A percentile compares a stretch with the other conserved stretches of the same genome.
Evolutionary conservation across 2,329 filamentous ascomycete species (phyloP).

Genomic region (Colletotrichum tanaceti): DNA sequence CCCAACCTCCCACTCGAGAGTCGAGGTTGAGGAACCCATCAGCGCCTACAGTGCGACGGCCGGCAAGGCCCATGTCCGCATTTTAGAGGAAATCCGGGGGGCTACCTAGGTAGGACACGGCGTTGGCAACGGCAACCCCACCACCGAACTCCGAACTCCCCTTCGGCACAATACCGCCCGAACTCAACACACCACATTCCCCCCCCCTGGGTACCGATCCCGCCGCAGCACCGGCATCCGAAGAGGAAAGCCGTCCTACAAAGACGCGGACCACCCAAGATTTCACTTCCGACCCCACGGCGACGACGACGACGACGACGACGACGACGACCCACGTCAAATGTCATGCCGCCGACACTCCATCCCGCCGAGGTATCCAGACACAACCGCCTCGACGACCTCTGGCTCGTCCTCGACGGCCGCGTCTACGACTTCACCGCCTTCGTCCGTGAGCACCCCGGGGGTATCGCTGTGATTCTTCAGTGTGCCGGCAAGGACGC

Average conservation of each 20-base stretch:
- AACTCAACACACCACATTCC: constrained; percentile 2
- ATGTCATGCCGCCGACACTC: constrained; percentile 44
- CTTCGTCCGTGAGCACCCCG: constrained; percentile 62
- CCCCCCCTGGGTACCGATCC: constrained; percentile 20
- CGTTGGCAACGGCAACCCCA: constrained; percentile 6
- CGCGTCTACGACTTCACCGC: constrained; percentile 75
- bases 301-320: too few species aligned
- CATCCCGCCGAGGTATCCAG: constrained; percentile 57
- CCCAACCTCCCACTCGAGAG: background rate
- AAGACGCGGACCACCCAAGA: background rate
- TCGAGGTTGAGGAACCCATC: constrained; percentile 1
- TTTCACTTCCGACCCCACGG: background rate
- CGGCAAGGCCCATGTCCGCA: constrained; percentile 2
- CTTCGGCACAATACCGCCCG: constrained; percentile 36
- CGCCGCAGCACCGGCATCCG: constrained; percentile 2
- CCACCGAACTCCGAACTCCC: constrained; percentile 17
- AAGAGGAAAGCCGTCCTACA: background rate
- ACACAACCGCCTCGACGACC: constrained; percentile 60
- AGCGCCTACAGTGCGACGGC: background rate
- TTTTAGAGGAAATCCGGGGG: constrained; percentile 24
- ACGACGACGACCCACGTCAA: too few species aligned
- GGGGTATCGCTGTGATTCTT: constrained; percentile 56
- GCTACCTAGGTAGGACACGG: background rate
- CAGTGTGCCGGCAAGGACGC: constrained; percentile 66
- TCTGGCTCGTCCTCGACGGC: constrained; percentile 75